Percentiles rank a stretch among this genome's conserved stretches.
Conservation (phyloP, 2,329 filamentous ascomycete genomes). For the Dactylellina leptospora region DNA sequence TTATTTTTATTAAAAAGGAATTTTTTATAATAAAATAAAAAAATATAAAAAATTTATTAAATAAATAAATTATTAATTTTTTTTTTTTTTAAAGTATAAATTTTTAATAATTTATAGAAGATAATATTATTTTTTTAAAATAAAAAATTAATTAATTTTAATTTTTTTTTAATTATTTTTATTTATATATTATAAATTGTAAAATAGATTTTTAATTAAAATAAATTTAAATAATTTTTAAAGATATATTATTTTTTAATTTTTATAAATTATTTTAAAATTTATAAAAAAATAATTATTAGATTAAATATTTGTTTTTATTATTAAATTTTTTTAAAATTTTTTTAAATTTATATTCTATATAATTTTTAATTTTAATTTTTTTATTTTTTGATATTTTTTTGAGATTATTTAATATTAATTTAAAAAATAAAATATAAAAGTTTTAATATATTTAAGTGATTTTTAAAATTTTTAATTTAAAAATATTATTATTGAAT, state of each 20-base stretch:
- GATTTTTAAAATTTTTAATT: not conserved
- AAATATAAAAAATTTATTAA: not conserved
- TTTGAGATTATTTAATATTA: not conserved
- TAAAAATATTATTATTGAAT: constrained; percentile 3
- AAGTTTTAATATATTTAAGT: constrained; percentile 2
- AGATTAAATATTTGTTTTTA: constrained; percentile 10
- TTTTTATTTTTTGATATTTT: not conserved
- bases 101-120: not conserved
- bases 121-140: not conserved
- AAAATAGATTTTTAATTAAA: not conserved
- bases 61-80: not conserved
- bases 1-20: not conserved
- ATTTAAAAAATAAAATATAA: not conserved
- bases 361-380: constrained; percentile 1
- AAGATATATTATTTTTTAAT: not conserved
- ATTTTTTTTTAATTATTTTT: not conserved
- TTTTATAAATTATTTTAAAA: constrained; percentile 2
- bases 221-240: not conserved
- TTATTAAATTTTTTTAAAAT: constrained; percentile 8
- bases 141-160: not conserved
- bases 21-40: not conserved
- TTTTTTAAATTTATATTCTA: constrained; percentile 4
- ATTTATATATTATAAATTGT: not conserved
- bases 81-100: not conserved
- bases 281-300: constrained; percentile 2